phyloP scores from a whole-genome alignment of 805 yeast genomes.

The Lipomyces spencermartinsiae region DNA sequence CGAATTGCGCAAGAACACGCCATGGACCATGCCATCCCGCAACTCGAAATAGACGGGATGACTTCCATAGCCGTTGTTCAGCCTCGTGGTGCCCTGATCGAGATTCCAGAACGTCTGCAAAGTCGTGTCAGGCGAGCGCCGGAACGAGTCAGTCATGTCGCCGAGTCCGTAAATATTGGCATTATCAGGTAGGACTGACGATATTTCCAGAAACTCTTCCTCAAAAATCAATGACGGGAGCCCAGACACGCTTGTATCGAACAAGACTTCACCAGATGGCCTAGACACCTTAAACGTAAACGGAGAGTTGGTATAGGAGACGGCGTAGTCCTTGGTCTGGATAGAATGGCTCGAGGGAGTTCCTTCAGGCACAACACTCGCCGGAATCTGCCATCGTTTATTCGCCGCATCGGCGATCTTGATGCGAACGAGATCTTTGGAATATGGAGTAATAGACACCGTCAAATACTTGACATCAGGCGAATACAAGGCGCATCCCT shows the following conservation, averaged over 20 bases:
- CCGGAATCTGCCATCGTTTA: constrained; percentile 7
- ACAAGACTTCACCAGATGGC: constrained; percentile 7
- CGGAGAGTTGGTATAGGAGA: constrained; percentile 4
- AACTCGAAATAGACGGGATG: constrained; percentile 48
- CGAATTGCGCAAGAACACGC: constrained; percentile 47
- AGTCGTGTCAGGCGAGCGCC: constrained; percentile 8
- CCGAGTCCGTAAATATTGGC: constrained; percentile 8
- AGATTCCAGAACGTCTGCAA: constrained; percentile 44
- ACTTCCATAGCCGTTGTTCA: constrained; percentile 47
- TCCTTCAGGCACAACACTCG: neutral
- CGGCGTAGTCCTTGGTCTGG: neutral
- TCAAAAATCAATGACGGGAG: constrained; percentile 6
- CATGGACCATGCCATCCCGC: constrained; percentile 41
- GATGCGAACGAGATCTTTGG: neutral
- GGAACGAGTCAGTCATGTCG: constrained; percentile 7
- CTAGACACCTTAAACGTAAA: constrained; percentile 3
- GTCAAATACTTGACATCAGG: constrained; percentile 1
- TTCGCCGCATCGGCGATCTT: constrained; percentile 3
- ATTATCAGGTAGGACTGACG: neutral
- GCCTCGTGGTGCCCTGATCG: constrained; percentile 39
- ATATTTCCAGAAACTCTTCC: neutral
- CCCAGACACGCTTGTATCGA: constrained; percentile 2
- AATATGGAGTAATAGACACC: constrained; percentile 1
- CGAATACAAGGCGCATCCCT: neutral
- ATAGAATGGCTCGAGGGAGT: neutral